Evolutionary conservation across 2,329 filamentous ascomycete species (phyloP).

Genomic region (Dothideomycetes sp.): DNA sequence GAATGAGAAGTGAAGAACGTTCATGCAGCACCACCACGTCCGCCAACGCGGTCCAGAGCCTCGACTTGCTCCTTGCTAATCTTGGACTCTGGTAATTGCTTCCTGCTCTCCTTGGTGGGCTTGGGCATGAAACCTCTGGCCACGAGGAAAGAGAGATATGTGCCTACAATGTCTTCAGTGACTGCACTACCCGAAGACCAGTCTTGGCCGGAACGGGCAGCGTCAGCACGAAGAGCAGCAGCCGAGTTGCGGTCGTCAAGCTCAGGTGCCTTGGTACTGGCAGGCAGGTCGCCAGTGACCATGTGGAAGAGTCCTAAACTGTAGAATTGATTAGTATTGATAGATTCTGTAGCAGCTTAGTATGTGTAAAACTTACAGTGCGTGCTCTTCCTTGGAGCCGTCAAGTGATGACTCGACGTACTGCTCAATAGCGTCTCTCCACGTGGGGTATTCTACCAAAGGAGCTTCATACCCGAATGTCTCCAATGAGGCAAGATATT

Average conservation of each 20-base stretch:
- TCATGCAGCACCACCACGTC: constrained; percentile 30
- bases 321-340: neutral
- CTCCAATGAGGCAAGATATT: constrained; percentile 61
- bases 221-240: constrained; percentile 52
- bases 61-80: constrained; percentile 37
- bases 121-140: constrained; percentile 50
- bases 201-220: constrained; percentile 46
- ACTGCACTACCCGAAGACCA: constrained; percentile 47
- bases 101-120: constrained; percentile 23
- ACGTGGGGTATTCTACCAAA: constrained; percentile 55
- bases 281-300: constrained; percentile 58
- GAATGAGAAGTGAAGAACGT: neutral
- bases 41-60: constrained; percentile 42
- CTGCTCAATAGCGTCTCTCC: constrained; percentile 55
- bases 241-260: constrained; percentile 63
- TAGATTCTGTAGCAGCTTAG: neutral
- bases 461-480: constrained; percentile 63
- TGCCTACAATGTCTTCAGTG: constrained; percentile 48
- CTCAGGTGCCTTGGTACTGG: constrained; percentile 59
- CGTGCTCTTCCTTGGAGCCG: constrained; percentile 55
- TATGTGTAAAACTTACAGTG: constrained; percentile 37
- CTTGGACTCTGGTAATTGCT: constrained; percentile 32
- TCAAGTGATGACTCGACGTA: constrained; percentile 51
- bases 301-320: constrained; percentile 64
- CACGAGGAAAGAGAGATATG: constrained; percentile 53